Conservation (phyloP, 176 grass and related monocot genomes). For the Aegilops longissima region DNA sequence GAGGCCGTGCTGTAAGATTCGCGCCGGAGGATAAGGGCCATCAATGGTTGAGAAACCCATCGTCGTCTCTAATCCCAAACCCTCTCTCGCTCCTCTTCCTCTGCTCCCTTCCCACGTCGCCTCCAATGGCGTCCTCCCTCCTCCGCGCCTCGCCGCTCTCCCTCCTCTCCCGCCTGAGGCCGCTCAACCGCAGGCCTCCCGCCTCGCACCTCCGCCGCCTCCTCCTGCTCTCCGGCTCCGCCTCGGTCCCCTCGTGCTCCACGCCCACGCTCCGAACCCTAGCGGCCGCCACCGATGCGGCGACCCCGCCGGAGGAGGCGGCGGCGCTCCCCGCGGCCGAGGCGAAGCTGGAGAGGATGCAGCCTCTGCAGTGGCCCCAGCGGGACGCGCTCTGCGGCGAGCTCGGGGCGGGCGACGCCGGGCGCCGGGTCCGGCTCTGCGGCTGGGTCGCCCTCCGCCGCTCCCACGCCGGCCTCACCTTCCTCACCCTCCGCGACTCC, state of each 20-base stretch:
- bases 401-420: conserved; percentile 56
- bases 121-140: conserved; percentile 62
- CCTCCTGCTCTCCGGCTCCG: conserved; percentile 28
- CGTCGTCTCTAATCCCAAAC: conserved; percentile 9
- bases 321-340: conserved; percentile 4
- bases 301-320: conserved; percentile 8
- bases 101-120: not conserved
- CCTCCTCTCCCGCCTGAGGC: conserved; percentile 55
- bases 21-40: conserved; percentile 11
- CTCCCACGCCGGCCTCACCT: conserved; percentile 78
- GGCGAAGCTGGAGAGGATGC: conserved; percentile 21
- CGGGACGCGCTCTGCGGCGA: conserved; percentile 71
- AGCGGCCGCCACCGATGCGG: conserved; percentile 35
- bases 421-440: conserved; percentile 70
- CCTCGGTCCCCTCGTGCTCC: not conserved
- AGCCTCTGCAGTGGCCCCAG: conserved; percentile 59
- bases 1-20: not conserved
- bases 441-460: conserved; percentile 93
- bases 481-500: conserved; percentile 73
- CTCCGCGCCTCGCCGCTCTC: conserved; percentile 65
- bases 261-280: conserved; percentile 42
- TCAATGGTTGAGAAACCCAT: not conserved
- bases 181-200: conserved; percentile 8
- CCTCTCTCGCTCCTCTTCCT: not conserved
- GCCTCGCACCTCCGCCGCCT: conserved; percentile 27